Evolutionary conservation across 2,329 filamentous ascomycete genomes (phyloP).

Genomic region (Colletotrichum nymphaeae): DNA sequence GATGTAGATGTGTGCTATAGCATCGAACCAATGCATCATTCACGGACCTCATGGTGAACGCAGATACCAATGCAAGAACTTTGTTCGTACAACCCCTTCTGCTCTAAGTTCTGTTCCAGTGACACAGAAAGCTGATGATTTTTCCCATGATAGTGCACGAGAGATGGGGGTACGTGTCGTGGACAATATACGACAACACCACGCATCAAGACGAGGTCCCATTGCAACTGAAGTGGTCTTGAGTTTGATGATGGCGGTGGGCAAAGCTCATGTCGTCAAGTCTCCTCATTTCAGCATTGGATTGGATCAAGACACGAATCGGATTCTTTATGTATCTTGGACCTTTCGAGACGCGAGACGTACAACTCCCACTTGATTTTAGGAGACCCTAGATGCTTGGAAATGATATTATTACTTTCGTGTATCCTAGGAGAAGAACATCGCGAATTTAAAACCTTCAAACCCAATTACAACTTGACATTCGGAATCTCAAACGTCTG

Average conservation of each 20-base stretch:
- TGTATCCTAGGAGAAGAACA: background rate
- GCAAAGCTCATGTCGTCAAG: too few species aligned
- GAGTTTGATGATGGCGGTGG: too few species aligned
- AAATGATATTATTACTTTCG: background rate
- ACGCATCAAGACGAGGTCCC: background rate
- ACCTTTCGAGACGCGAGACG: too few species aligned
- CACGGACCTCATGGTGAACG: background rate
- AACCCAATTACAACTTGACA: conserved; percentile 37
- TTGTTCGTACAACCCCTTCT: background rate
- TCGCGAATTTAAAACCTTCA: background rate
- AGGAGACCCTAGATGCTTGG: background rate
- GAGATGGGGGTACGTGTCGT: background rate
- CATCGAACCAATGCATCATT: background rate
- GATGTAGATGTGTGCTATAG: background rate
- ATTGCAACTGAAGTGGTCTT: background rate
- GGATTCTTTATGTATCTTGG: too few species aligned
- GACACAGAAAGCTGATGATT: background rate
- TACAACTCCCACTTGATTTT: too few species aligned
- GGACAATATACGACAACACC: background rate
- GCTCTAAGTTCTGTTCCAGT: too few species aligned
- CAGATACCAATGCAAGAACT: background rate
- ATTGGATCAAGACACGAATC: too few species aligned
- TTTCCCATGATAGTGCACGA: background rate
- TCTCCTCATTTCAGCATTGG: too few species aligned
- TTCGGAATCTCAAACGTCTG: conserved; percentile 52